These are phyloP conservation scores for Cladophialophora carrionii DNA, from an alignment of 2,329 filamentous ascomycete species.

Conservation along the genomic window DNA sequence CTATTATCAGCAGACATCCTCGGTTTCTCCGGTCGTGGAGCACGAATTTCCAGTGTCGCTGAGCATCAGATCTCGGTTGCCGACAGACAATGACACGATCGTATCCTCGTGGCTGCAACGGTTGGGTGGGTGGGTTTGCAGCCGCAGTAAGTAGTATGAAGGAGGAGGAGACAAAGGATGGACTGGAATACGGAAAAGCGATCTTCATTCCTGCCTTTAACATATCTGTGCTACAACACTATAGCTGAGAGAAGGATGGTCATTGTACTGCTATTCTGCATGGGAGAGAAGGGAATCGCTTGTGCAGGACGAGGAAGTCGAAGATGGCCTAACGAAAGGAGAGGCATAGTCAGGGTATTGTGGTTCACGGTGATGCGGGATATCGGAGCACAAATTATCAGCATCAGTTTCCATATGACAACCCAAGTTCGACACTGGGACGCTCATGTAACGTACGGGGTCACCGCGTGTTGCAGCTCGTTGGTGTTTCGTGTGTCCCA, in stretches of 20 bases:
- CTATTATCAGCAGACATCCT: neutral
- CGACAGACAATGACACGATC: slow-evolving; percentile 12
- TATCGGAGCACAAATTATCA: neutral
- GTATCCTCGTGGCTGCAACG: slow-evolving; percentile 29
- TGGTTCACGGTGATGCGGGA: neutral
- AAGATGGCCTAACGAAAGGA: neutral
- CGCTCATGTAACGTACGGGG: neutral
- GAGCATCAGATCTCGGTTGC: neutral
- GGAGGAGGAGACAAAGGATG: neutral
- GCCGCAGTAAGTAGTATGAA: slow-evolving; percentile 28
- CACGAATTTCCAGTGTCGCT: neutral
- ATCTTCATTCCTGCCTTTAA: slow-evolving; percentile 3
- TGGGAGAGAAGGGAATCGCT: neutral
- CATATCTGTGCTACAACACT: neutral
- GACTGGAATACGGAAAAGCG: neutral
- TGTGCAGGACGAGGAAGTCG: neutral
- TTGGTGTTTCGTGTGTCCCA: neutral
- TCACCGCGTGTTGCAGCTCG: neutral
- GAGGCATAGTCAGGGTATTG: neutral
- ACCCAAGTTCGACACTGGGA: neutral
- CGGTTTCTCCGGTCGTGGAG: slow-evolving; percentile 1
- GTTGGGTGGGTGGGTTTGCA: slow-evolving; percentile 32
- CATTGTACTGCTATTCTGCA: neutral
- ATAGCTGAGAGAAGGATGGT: neutral
- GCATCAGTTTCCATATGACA: neutral